Conservation (phyloP, 805 yeast genomes). For the Hanseniaspora nectarophila region DNA sequence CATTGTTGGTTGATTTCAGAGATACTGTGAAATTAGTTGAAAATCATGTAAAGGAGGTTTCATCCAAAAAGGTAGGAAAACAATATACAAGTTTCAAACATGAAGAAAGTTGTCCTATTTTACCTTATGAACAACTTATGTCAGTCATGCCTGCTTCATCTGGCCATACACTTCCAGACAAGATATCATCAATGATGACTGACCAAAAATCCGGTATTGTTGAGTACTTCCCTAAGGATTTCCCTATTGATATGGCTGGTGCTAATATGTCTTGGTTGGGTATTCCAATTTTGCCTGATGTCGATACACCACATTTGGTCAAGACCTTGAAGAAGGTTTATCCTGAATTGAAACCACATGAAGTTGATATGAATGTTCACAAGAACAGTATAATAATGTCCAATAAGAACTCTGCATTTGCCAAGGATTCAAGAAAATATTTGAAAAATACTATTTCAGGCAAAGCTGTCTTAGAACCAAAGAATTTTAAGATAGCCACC, state of each 20-base stretch:
- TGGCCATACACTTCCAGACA: constrained; percentile 70
- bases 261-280: constrained; percentile 94
- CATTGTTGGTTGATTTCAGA: constrained; percentile 81
- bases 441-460: background rate
- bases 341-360: constrained; percentile 51
- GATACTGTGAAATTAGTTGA: constrained; percentile 34
- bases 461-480: background rate
- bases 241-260: constrained; percentile 89
- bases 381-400: constrained; percentile 60
- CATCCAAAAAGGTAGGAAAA: background rate
- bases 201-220: constrained; percentile 68
- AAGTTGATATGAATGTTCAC: constrained; percentile 53
- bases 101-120: constrained; percentile 61
- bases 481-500: background rate
- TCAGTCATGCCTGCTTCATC: constrained; percentile 91
- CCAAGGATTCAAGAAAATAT: background rate
- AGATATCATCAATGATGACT: constrained; percentile 72
- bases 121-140: constrained; percentile 89
- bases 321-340: constrained; percentile 57
- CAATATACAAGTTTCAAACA: constrained; percentile 39
- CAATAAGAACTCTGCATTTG: constrained; percentile 34
- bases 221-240: constrained; percentile 82
- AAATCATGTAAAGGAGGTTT: background rate
- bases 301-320: constrained; percentile 67
- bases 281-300: constrained; percentile 77